Base-by-base conservation (phyloP, 805 yeast species). In the Pichia gijzeniarum region DNA sequence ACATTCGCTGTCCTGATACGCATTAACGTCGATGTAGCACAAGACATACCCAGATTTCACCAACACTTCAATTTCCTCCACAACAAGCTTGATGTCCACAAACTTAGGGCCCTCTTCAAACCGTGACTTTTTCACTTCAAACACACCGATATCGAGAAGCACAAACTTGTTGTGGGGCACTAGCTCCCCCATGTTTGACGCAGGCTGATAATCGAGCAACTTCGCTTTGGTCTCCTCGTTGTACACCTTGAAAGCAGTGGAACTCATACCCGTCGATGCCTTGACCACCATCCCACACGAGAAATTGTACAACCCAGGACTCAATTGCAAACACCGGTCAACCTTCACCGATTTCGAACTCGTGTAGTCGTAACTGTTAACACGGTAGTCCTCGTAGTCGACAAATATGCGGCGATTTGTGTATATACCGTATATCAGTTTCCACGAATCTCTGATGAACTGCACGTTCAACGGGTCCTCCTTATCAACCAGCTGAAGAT, bases 181-280 rank as follows among this genome's bases (percentile, higher is more conserved):
- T 20, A 80, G 65, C 12, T 79, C 84, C 42, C 71, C 72, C 37
- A 80, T 73, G 51, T 76, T 73, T 0, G 76, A 66, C 0, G 85
- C 80, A 1, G 84, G 81, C 53, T 72, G 77, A 47, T 71, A 77
- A 1, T 70, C 66, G 42, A 71, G 63, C 20, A 65, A 49, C 18
- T 55, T 56, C 14, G 62, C 53, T 8, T 62, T 62, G 2, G 59
- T 51, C 2, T 57, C 57, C 21, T 60, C 56, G 45, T 65, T 65
- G 17, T 57, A 54, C 7, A 79, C 64, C 51, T 70, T 75, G 51
- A 79, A 79, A 52, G 71, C 70, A 16, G 80, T 75, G 14, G 82
- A 77, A 2, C 82, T 83, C 22, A 80, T 58, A 0, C 85, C 85
- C 43, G 68, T 63, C 1, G 76, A 77, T 48, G 73, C 71, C 42